These are phyloP conservation scores for Musa beccarii DNA, from an alignment of 176 grass and related monocot species.

Conservation along the genomic window DNA sequence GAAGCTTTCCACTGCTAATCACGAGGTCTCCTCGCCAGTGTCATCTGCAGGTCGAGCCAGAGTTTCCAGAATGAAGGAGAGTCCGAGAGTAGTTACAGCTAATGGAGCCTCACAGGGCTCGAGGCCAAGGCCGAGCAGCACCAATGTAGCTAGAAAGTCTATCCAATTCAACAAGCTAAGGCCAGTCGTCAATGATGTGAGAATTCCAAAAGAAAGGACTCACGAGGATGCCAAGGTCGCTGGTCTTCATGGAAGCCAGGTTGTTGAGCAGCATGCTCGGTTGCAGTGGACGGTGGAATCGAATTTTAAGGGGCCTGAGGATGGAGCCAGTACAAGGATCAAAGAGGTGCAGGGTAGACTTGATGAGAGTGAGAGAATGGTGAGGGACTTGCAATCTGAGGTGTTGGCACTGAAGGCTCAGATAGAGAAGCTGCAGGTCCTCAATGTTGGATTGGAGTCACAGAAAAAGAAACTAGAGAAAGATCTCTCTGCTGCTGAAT, in stretches of 20 bases:
- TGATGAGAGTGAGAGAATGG: conserved; percentile 28
- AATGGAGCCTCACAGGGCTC: conserved; percentile 3
- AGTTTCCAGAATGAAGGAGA: conserved; percentile 18
- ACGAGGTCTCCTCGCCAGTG: conserved; percentile 20
- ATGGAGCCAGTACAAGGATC: conserved; percentile 5
- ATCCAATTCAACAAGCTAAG: conserved; percentile 25
- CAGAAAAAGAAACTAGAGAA: conserved; percentile 22
- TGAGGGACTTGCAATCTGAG: conserved; percentile 29
- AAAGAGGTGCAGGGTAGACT: conserved; percentile 15
- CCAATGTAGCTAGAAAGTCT: conserved; percentile 20
- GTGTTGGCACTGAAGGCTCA: conserved; percentile 25
- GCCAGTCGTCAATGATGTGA: background rate
- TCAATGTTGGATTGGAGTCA: conserved; percentile 32
- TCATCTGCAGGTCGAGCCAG: conserved; percentile 6
- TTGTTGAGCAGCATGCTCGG: conserved; percentile 5
- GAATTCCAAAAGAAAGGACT: background rate
- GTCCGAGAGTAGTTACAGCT: conserved; percentile 23
- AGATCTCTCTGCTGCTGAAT: conserved; percentile 17
- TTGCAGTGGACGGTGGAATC: background rate
- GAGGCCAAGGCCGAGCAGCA: conserved; percentile 9
- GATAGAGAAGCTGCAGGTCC: conserved; percentile 41
- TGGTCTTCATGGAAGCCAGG: background rate
- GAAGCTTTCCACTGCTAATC: conserved; percentile 14
- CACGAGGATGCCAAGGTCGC: background rate
- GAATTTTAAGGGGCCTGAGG: conserved; percentile 15